Conservation (phyloP, 306 rosid genomes). For the Sechiopsis laciniata region DNA sequence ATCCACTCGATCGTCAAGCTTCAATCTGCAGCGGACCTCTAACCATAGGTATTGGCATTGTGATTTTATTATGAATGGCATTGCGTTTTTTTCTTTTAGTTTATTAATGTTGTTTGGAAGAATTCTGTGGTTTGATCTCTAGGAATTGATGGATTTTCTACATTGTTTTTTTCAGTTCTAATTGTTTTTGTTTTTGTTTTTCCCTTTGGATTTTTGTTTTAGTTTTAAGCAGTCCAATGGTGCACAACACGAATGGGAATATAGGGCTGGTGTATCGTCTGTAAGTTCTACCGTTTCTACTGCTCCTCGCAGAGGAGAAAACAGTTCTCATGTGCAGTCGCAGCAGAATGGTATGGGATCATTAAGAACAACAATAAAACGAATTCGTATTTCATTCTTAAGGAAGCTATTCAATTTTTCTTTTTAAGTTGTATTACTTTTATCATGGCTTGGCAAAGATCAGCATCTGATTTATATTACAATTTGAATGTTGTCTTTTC, state of each 20-base stretch:
- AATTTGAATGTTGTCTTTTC: not conserved
- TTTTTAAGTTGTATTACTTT: not conserved
- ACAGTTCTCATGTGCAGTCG: constrained; percentile 59
- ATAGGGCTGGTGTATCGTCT: constrained; percentile 45
- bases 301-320: constrained; percentile 34
- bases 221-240: constrained; percentile 61
- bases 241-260: constrained; percentile 66
- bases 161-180: not conserved
- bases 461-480: not conserved
- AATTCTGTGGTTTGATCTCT: constrained; percentile 16
- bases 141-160: not conserved
- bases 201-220: not conserved
- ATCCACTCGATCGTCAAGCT: constrained; percentile 2
- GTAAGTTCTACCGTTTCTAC: constrained; percentile 45
- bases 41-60: not conserved
- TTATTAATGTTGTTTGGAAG: not conserved
- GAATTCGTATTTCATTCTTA: not conserved
- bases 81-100: not conserved
- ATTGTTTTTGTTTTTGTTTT: constrained; percentile 9
- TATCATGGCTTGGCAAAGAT: not conserved
- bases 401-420: constrained; percentile 7
- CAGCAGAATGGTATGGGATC: constrained; percentile 55
- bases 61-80: not conserved
- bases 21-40: constrained; percentile 34
- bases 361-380: not conserved